Base-by-base conservation (phyloP, 2,329 filamentous ascomycete genomes). In the Neonectria hederae region DNA sequence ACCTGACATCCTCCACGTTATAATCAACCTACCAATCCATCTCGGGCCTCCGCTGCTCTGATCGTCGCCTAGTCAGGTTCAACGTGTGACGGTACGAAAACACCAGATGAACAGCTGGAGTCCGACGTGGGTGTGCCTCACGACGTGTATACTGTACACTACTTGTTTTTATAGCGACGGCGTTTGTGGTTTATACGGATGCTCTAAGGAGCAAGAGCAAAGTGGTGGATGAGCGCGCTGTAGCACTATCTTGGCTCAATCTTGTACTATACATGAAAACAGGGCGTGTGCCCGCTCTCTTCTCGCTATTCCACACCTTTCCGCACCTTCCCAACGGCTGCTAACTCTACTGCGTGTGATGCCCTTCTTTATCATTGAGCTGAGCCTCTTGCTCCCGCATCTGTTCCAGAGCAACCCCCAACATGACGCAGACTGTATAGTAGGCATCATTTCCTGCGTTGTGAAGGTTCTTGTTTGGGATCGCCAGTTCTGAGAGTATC, bases 381-480 rank as follows among this genome's bases (percentile, higher is more conserved):
- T 66, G 63, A 21, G 65, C 65, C 42, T 72, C 68, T 32, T 70
- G 60, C 58, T 73, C 69, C 32, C 69, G 63, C 9, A 60, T 40
- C 14, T 71, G 62, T 59, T 74, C 72, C 21, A 78, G 40, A 1
- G 76, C 77, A 19, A 80, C 65, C 0, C 74, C 87, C 7, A 97
- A 76, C 83, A 96, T 86, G 8, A 89, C 90, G 65, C 90, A 89
- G 66, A 97, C 79, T 0, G 93, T 95, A 75, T 91, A 96, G 1
- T 89, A 86, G 0, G 94, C 93, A 75, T 97, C 94, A 69, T 97
- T 97, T 2, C 94, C 89, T 0, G 90, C 94, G 74, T 97, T 97
- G 78, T 97, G 94, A n/a, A 95, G 82, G 70, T 91, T 83, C 77
- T 82, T 86, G 45, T 83, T 86, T 0, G 79, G 72, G 9, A 97